These are phyloP conservation scores for Colletotrichum sp. DNA, from an alignment of 2,329 filamentous ascomycete species.

Conservation along the genomic window DNA sequence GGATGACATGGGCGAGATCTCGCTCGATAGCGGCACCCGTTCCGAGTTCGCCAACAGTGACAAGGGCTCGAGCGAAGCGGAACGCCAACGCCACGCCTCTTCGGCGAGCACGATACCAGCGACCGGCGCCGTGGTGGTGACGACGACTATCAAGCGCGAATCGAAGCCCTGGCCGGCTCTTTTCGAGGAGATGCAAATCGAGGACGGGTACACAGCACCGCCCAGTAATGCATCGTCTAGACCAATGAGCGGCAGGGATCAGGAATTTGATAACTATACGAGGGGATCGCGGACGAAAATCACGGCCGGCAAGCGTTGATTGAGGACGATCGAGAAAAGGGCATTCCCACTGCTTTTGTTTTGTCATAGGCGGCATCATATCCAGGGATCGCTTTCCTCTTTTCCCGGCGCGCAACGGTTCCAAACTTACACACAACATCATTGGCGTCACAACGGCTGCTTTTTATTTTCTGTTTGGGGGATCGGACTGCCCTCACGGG, in stretches of 20 bases:
- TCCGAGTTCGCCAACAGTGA: neutral
- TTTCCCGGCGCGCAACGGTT: neutral
- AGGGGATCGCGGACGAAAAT: neutral
- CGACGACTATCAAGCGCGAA: conserved; percentile 42
- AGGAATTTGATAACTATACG: neutral
- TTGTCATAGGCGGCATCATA: neutral
- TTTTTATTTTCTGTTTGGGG: neutral
- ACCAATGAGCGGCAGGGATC: neutral
- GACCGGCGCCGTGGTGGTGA: conserved; percentile 34
- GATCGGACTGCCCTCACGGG: conserved; percentile 5
- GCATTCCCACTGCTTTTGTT: neutral
- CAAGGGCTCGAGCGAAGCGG: neutral
- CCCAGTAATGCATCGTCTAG: neutral
- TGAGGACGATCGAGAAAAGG: neutral
- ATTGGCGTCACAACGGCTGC: neutral
- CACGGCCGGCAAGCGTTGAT: conserved; percentile 1
- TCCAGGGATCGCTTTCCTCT: neutral
- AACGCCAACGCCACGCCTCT: neutral
- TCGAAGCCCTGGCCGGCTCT: conserved; percentile 26
- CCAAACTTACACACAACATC: neutral
- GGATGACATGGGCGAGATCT: conserved; percentile 27
- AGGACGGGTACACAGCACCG: neutral
- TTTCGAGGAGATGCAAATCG: neutral
- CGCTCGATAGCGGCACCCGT: conserved; percentile 5
- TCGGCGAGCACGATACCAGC: neutral